Percentiles rank a stretch among this genome's conserved stretches.
Conservation (phyloP, 306 rosid genomes). For the Rosa chinensis region DNA sequence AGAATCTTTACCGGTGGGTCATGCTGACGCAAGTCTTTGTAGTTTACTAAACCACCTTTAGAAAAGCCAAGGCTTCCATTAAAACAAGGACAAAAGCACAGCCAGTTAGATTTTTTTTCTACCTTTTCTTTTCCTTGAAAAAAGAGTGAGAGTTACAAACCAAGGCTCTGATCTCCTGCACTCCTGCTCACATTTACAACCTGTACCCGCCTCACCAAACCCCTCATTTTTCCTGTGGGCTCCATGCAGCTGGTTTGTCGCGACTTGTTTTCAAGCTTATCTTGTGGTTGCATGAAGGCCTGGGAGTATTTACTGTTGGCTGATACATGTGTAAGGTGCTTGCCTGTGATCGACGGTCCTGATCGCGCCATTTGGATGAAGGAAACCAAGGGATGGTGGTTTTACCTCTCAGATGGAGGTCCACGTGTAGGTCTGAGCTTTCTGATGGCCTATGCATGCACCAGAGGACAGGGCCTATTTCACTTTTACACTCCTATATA, state of each 20-base stretch:
- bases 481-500: conserved; percentile 29
- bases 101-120: not conserved
- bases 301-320: conserved; percentile 8
- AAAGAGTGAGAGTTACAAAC: not conserved
- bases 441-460: conserved; percentile 49
- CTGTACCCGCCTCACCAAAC: not conserved
- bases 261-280: conserved; percentile 19
- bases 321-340: conserved; percentile 1
- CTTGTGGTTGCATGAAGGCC: conserved; percentile 23
- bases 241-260: conserved; percentile 7
- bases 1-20: conserved; percentile 3
- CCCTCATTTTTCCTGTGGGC: conserved; percentile 13
- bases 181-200: not conserved
- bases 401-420: conserved; percentile 10
- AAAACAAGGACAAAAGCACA: conserved; percentile 2
- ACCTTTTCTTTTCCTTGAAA: not conserved
- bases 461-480: conserved; percentile 2
- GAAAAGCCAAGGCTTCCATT: not conserved
- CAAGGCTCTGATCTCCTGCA: not conserved
- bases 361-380: conserved; percentile 25
- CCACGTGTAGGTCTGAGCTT: conserved; percentile 44
- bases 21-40: not conserved
- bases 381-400: conserved; percentile 20
- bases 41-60: not conserved
- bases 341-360: conserved; percentile 19